Evolutionary conservation across 2,329 filamentous ascomycete species (phyloP), one percentile per base, ranked within the genome.

Genomic region (Stemphylium lycopersici): DNA sequence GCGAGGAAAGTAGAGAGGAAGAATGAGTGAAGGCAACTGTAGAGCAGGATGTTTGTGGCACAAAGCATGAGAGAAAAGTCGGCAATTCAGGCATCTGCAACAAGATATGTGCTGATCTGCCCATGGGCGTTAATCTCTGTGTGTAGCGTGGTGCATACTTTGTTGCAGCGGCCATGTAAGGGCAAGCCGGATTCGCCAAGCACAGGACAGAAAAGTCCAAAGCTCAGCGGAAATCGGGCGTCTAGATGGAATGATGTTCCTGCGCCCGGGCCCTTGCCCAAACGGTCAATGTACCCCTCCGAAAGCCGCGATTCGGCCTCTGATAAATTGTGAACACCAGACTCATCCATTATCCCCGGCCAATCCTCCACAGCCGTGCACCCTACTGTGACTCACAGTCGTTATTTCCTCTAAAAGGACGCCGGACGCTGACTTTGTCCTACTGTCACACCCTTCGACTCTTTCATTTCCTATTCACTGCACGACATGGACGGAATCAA

Each of bases 401-500:
- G 20, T 20, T 15, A 16, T 47, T 3, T 16, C 18, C 29, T 56
- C 16, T 48, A 61, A 52, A 58, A 58, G 51, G 44, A 53, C 52
- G 38, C 18, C 24, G 12, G 32, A 29, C 39, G 8, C 15, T 46
- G 37, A 32, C 34, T 31, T 32, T 40, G 32, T 31, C 15, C 18
- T 42, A 26, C 42, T 16, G 13, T 36, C 29, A 49, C 26, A 51
- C 47, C 49, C 32, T 16, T 11, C 20, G 32, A 32, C 24, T 16
- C 36, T 3, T 31, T n/a, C 22, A 46, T 32, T 15, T 11, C 33
- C 24, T 40, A 48, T 26, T 40, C 26, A 51, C 8, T 15, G 42
- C 20, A 26, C 63, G 66, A 52, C 56, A 81, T 81, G 79, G 79
- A 81, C 57, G 68, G 59, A 31, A 80, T 81, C 61, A 79, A 78